A percentile compares a stretch with the other conserved stretches of the same genome.
These are phyloP conservation scores for Prunus dulcis DNA, from an alignment of 306 rosid species.

Conservation along the genomic window DNA sequence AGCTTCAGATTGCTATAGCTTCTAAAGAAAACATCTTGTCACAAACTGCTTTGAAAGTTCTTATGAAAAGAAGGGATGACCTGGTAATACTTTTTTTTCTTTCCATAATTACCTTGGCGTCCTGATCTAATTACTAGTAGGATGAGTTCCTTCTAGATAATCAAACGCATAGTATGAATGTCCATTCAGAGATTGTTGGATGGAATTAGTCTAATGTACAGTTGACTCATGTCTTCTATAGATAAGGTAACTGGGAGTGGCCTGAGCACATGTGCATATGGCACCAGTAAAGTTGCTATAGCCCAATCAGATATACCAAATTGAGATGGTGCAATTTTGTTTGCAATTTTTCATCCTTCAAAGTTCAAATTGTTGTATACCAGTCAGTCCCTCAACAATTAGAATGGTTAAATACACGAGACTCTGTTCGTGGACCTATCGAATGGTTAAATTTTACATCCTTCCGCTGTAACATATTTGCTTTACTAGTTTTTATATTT, in stretches of 20 bases:
- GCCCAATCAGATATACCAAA: neutral
- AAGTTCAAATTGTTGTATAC: neutral
- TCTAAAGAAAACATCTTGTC: constrained; percentile 48
- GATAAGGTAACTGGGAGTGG: neutral
- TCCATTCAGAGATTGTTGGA: neutral
- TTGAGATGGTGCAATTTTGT: neutral
- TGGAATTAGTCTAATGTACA: neutral
- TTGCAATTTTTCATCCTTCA: neutral
- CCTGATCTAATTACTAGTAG: neutral
- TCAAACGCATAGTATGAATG: neutral
- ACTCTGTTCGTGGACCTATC: neutral
- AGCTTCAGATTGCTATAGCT: constrained; percentile 34
- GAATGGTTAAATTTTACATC: neutral
- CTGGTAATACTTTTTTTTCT: constrained; percentile 44
- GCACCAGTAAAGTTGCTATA: neutral
- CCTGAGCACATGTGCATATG: neutral
- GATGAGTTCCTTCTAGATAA: neutral
- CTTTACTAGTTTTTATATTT: constrained; percentile 1
- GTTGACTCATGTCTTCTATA: neutral
- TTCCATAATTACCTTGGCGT: neutral
- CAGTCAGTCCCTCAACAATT: neutral
- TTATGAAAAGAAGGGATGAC: constrained; percentile 50
- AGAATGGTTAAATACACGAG: neutral
- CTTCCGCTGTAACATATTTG: neutral
- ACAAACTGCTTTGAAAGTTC: constrained; percentile 49